These are phyloP conservation scores for Pyricularia pennisetigena DNA, from an alignment of 2,329 filamentous ascomycete species.

Conservation along the genomic window DNA sequence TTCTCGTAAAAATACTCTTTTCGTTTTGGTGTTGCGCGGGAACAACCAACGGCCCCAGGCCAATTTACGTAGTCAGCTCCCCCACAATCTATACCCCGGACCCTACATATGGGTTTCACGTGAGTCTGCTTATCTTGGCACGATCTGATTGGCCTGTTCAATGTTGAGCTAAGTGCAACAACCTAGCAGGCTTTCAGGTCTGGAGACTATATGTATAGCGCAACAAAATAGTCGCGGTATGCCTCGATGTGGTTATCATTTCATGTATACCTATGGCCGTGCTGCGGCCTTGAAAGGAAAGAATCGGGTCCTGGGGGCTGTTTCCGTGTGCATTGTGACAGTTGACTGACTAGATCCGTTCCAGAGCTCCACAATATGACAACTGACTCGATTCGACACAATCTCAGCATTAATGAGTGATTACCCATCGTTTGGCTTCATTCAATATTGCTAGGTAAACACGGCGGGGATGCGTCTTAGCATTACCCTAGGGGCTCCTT, in stretches of 20 bases:
- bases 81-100: neutral
- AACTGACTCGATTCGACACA: neutral
- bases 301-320: neutral
- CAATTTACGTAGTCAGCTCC: neutral
- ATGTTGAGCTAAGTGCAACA: neutral
- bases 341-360: neutral
- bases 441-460: neutral
- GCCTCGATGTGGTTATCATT: neutral
- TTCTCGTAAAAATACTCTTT: no score
- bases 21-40: neutral
- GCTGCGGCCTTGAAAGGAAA: neutral
- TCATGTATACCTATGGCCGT: neutral
- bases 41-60: no score
- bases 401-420: neutral
- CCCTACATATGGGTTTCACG: neutral
- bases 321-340: neutral
- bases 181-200: neutral
- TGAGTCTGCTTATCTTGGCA: neutral
- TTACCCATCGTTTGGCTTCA: neutral
- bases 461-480: neutral
- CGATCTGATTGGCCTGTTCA: neutral
- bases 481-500: neutral
- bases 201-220: neutral
- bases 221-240: neutral
- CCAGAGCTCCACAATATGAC: neutral